Percentiles rank a stretch among this genome's conserved stretches.
These are phyloP conservation scores for Metschnikowia noctiluminum DNA, from an alignment of 805 yeast species.

Conservation along the genomic window DNA sequence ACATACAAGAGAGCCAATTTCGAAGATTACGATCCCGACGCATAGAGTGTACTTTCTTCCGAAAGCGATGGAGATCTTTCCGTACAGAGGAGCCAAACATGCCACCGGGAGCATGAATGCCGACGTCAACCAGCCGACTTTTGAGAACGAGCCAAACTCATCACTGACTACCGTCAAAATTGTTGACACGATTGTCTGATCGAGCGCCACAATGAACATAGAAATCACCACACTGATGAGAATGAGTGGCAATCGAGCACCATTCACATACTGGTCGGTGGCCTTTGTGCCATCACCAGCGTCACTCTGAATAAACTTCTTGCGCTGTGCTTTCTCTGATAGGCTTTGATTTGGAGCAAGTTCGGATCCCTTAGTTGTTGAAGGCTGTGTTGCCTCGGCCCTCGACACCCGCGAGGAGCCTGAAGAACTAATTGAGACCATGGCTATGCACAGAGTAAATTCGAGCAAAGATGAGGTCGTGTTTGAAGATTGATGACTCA, in stretches of 20 bases:
- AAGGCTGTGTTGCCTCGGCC: too few species aligned
- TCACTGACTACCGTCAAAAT: conserved; percentile 48
- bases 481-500: not conserved
- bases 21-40: conserved; percentile 50
- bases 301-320: conserved; percentile 25
- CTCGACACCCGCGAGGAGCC: not conserved
- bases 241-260: conserved; percentile 24
- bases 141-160: conserved; percentile 46
- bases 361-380: too few species aligned
- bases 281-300: conserved; percentile 43
- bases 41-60: conserved; percentile 54
- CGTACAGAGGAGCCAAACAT: conserved; percentile 53
- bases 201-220: conserved; percentile 46
- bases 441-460: not conserved
- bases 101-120: conserved; percentile 56
- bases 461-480: not conserved
- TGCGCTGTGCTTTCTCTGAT: not conserved
- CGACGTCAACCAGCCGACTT: conserved; percentile 57
- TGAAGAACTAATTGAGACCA: not conserved
- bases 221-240: conserved; percentile 27
- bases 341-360: too few species aligned
- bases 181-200: conserved; percentile 57
- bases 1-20: conserved; percentile 57
- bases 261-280: conserved; percentile 32
- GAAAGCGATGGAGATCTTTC: conserved; percentile 51